Conservation (phyloP, 1,284 basidiomycete genomes). For the Heterobasidion parviporum region DNA sequence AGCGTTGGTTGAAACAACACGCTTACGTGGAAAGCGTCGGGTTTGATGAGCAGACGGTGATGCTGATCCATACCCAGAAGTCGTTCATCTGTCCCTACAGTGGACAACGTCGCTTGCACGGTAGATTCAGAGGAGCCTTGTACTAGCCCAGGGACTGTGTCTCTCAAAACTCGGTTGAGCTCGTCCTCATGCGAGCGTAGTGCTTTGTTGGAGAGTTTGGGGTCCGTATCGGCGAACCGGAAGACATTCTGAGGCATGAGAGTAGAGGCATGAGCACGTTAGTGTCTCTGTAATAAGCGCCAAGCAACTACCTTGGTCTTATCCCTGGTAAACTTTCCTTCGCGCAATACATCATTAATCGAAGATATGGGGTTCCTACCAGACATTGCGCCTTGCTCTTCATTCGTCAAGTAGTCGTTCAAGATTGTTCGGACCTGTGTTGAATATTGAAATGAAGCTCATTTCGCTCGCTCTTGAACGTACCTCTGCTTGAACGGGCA, state of each 20-base stretch:
- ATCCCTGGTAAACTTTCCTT: slow-evolving; percentile 72
- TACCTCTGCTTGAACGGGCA: slow-evolving; percentile 86
- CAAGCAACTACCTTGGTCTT: slow-evolving; percentile 56
- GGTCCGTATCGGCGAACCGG: slow-evolving; percentile 84
- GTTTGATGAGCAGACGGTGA: slow-evolving; percentile 81
- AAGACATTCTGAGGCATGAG: slow-evolving; percentile 60
- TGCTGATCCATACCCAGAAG: slow-evolving; percentile 64
- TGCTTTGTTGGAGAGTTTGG: slow-evolving; percentile 58
- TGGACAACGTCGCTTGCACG: slow-evolving; percentile 53
- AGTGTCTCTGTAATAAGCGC: neutral
- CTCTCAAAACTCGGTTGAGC: slow-evolving; percentile 76
- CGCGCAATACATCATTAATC: slow-evolving; percentile 91
- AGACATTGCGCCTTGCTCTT: slow-evolving; percentile 69
- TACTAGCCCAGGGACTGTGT: slow-evolving; percentile 92
- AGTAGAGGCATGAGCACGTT: neutral
- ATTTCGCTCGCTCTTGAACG: slow-evolving; percentile 3
- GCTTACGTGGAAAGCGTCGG: slow-evolving; percentile 93
- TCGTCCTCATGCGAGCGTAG: slow-evolving; percentile 81
- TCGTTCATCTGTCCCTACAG: slow-evolving; percentile 62
- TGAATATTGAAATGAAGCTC: neutral
- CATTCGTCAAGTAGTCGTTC: slow-evolving; percentile 87
- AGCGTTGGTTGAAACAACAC: slow-evolving; percentile 92
- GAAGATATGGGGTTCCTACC: slow-evolving; percentile 85
- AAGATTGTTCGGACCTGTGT: slow-evolving; percentile 77
- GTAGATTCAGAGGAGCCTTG: slow-evolving; percentile 56